Conservation (phyloP, 75 land plant genomes). For the Cupressus sempervirens region DNA sequence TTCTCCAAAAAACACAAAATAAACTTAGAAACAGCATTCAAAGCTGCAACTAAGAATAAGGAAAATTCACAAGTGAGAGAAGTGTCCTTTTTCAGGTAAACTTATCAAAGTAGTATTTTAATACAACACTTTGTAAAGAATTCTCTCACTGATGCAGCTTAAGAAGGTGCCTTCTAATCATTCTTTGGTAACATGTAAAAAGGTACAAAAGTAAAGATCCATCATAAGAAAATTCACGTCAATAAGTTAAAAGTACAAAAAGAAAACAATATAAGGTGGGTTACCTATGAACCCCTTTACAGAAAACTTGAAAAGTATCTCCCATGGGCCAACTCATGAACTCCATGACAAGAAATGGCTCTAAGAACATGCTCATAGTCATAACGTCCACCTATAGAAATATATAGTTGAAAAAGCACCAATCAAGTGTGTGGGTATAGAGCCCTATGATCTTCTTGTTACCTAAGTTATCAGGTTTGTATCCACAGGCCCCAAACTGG, state of each 20-base stretch:
- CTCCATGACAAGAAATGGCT: not conserved
- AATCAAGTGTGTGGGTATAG: not conserved
- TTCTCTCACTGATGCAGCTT: not conserved
- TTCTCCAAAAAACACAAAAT: not conserved
- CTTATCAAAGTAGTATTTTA: not conserved
- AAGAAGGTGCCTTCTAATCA: not conserved
- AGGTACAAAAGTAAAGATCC: not conserved
- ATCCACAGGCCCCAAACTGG: too few species aligned
- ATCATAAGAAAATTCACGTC: not conserved
- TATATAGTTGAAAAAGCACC: not conserved
- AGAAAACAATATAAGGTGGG: not conserved
- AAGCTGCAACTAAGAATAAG: not conserved
- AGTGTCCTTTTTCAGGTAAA: not conserved
- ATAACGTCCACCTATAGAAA: not conserved
- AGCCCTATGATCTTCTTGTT: not conserved
- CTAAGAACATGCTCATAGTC: not conserved
- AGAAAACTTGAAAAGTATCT: not conserved
- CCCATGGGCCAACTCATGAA: not conserved
- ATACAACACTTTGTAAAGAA: not conserved
- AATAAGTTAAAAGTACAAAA: not conserved
- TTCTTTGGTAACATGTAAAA: not conserved
- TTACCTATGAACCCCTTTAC: not conserved
- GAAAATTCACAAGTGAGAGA: not conserved
- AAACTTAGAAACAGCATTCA: not conserved
- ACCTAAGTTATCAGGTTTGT: too few species aligned